These are phyloP conservation scores for Hemileccinum rubropunctum DNA, from an alignment of 768 basidiomycete genomes.

Conservation along the genomic window DNA sequence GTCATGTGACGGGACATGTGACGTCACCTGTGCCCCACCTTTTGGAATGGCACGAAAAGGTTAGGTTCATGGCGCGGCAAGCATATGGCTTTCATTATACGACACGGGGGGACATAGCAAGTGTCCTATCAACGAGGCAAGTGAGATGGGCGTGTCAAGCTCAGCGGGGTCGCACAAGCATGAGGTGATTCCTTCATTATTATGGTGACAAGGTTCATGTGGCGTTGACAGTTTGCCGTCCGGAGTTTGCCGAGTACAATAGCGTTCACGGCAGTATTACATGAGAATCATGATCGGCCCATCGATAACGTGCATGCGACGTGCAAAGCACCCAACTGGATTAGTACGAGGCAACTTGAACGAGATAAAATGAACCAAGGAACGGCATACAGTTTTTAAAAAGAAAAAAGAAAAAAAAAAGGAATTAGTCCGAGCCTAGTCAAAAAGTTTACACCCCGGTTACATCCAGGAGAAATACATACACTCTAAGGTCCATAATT, in stretches of 20 bases:
- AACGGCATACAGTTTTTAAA: background rate
- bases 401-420: background rate
- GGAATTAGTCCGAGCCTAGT: conserved; percentile 5
- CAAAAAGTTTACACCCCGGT: conserved; percentile 22
- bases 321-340: conserved; percentile 11
- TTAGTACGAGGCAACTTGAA: conserved; percentile 5
- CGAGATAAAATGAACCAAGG: conserved; percentile 6
- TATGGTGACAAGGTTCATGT: conserved; percentile 29
- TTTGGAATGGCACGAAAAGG: conserved; percentile 8
- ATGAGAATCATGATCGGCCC: conserved; percentile 13
- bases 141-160: background rate
- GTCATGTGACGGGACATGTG: conserved; percentile 22
- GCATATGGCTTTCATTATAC: conserved; percentile 15
- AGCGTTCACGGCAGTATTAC: conserved; percentile 11
- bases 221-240: conserved; percentile 24
- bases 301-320: conserved; percentile 7
- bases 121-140: conserved; percentile 6
- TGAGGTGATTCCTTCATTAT: conserved; percentile 18
- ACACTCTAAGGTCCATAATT: conserved; percentile 9
- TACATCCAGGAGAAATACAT: conserved; percentile 19
- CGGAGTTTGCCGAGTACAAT: conserved; percentile 14
- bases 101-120: conserved; percentile 3
- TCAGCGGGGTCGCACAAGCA: conserved; percentile 8
- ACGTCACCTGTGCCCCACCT: conserved; percentile 19
- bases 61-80: conserved; percentile 24